Conservation (phyloP, 73 alveolate species). For the Paramecium biaurelia region DNA sequence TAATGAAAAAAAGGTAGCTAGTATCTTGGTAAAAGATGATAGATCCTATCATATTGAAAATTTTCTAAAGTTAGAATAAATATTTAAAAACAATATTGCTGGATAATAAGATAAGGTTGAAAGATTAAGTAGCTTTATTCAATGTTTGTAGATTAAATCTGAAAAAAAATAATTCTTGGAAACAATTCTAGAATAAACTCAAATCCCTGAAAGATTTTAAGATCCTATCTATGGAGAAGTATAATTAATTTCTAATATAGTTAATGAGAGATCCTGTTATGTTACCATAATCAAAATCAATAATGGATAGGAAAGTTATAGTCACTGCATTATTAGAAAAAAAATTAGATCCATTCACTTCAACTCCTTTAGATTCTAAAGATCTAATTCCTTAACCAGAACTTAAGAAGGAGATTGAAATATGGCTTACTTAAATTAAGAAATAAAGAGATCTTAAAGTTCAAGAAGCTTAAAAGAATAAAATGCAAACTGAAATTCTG, state of each 20-base stretch:
- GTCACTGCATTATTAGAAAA: background rate
- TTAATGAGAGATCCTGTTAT: constrained; percentile 56
- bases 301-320: constrained; percentile 49
- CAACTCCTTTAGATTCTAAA: background rate
- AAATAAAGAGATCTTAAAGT: background rate
- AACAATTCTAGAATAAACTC: background rate
- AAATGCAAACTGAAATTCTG: background rate
- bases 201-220: constrained; percentile 53
- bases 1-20: background rate
- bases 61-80: background rate
- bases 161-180: background rate
- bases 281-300: constrained; percentile 20
- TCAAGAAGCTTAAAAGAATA: background rate
- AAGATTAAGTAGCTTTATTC: background rate
- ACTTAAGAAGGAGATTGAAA: constrained; percentile 16
- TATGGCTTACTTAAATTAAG: background rate
- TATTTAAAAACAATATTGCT: background rate
- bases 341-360: constrained; percentile 28
- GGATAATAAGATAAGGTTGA: background rate
- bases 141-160: background rate
- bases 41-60: background rate
- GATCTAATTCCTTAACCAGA: constrained; percentile 26
- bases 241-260: background rate
- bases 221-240: constrained; percentile 45
- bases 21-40: background rate